These are phyloP conservation scores for Marasmius oreades DNA, from an alignment of 1,284 basidiomycete species.

Conservation along the genomic window DNA sequence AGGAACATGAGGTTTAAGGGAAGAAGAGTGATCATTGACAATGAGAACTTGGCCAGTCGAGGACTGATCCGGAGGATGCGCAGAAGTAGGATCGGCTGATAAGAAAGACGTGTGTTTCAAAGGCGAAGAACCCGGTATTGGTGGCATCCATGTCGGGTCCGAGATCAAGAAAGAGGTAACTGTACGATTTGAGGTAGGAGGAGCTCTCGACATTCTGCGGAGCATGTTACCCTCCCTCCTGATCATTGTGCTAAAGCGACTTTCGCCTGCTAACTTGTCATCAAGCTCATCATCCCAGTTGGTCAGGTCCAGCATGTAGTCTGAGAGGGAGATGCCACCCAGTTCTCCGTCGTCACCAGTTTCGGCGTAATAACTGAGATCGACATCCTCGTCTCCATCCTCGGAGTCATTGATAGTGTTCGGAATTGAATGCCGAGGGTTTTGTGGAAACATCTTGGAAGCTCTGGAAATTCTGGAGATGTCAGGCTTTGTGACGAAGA, in stretches of 20 bases:
- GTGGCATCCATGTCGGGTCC: background rate
- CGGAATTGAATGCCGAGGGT: conserved; percentile 25
- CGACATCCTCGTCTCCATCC: conserved; percentile 35
- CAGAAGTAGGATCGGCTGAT: background rate
- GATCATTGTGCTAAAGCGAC: conserved; percentile 55
- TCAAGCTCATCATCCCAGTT: conserved; percentile 84
- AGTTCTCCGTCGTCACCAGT: conserved; percentile 29
- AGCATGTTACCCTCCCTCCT: conserved; percentile 69
- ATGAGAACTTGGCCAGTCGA: background rate
- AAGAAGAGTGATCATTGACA: background rate
- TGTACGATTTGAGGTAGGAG: conserved; percentile 6
- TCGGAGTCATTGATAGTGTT: conserved; percentile 40
- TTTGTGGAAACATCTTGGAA: conserved; percentile 10
- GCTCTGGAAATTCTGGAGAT: conserved; percentile 13
- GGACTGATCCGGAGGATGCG: background rate
- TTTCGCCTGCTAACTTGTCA: conserved; percentile 58
- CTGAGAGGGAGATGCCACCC: conserved; percentile 43
- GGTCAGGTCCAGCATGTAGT: conserved; percentile 66
- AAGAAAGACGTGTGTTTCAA: background rate
- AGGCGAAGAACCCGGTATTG: background rate
- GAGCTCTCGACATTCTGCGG: conserved; percentile 37
- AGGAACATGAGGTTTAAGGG: background rate
- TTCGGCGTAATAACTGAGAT: conserved; percentile 45
- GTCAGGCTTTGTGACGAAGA: conserved; percentile 61
- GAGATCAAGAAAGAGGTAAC: background rate